Evolutionary conservation across 768 basidiomycete genomes (phyloP), one percentile per base, ranked within the genome.

Genomic region (Trametes sanguinea): DNA sequence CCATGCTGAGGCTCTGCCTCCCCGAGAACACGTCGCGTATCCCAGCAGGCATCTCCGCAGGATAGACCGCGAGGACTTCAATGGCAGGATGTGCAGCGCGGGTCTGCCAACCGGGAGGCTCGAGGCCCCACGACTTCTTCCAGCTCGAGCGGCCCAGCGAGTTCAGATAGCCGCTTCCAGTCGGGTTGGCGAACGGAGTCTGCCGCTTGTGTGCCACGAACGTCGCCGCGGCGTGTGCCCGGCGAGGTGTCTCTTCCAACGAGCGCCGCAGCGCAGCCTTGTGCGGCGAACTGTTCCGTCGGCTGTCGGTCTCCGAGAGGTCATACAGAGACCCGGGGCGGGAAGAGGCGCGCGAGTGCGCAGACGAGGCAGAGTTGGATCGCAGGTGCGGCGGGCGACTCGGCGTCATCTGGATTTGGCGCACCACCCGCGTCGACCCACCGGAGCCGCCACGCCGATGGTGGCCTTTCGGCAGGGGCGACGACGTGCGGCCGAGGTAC

Each of bases 71-170:
- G 11, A 92, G 78, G 8, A 92, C 89, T 71, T 94, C 92, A 32
- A 92, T 79, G 2, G 69, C 69, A 0, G 92, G 89, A 68, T 87
- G 87, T 11, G 85, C 77, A 6, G 83, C 80, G 35, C 75, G 74
- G n/a, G 77, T 80, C 53, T 90, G 87, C 90, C 91, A 93, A 16
- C 91, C 92, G 22, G 92, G 90, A 6, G 92, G 92, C 68, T 94
- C 90, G 32, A 87, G 76, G 0, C 92, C 92, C 92, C 92, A 94
- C 6, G 88, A 84, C 73, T 92, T 92, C 79, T 91, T 93, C 92
- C 92, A 94, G 71, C 89, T 89, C 22, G 88, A 86, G 33, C 86
- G 83, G 35, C 88, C 84, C 52, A 85, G 70, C 3, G 80, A 77
- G 42, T 71, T 74, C 13, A 72, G 65, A 55, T 72, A 71, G 35